Evolutionary conservation across 2,329 filamentous ascomycete species (phyloP), one percentile per base, ranked within the genome.

Genomic region (Fusarium xylarioides): DNA sequence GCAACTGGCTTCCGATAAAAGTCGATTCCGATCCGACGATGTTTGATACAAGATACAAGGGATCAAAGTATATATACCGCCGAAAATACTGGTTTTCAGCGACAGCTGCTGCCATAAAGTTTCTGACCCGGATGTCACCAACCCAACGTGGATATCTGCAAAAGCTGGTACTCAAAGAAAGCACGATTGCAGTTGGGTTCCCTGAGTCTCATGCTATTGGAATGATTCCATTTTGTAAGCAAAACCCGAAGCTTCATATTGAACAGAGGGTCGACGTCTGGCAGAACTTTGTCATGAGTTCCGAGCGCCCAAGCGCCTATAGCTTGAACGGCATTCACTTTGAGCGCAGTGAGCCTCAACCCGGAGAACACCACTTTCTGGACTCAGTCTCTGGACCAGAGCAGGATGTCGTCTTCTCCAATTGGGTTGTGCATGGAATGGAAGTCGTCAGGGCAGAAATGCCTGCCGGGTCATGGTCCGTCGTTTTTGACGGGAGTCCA

Each of bases 191-290:
- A 4, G 49, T 53, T 5, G 44, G 23, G 1, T 5, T 15, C 0
- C 23, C 58, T 2, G 61, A 64, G 3, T 35, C 28, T 7, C 70
- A 75, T 4, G 23, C 30, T 0, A 16, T 59, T 11, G 72, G 70
- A 0, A 4, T 75, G 5, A 71, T 74, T 5, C 64, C 58, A 0
- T 75, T 73, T 32, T 73, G 63, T 18, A 43, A 26, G 1, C 54
- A 75, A 10, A 75, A 73, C 16, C 40, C 62, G 9, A 28, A 4
- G 5, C 23, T 75, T 0, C 47, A 35, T 2, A 9, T 75, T 14
- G 59, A 75, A 11, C 62, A 69, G 1, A 56, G 67, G 1, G 15
- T 73, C 0, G 61, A 53, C 7, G 10, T 74, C 4, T 74, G 63
- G 68, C 11, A 40, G 0, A 56, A 34, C 7, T 10, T 71, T 8